phyloP scores from a whole-genome alignment of 192 early-diverging fungal genomes.

The Pilobolus umbonatus region DNA sequence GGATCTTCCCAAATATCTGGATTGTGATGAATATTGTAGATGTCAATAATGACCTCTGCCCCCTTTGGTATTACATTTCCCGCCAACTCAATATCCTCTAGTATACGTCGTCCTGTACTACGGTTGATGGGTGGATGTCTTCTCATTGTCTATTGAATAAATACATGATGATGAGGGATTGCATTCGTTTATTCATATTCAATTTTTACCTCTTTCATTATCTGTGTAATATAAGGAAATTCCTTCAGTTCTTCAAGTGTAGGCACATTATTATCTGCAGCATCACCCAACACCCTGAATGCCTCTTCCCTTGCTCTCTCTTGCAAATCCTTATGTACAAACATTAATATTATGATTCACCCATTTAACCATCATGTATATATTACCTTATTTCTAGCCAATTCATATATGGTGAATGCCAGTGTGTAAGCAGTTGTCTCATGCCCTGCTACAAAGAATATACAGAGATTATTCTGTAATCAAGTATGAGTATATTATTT shows the following conservation, averaged over 20 bases:
- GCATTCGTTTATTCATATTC: too few species aligned
- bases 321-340: constrained; percentile 46
- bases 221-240: constrained; percentile 44
- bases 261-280: constrained; percentile 41
- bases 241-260: constrained; percentile 47
- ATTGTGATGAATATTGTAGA: constrained; percentile 13
- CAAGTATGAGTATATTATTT: not conserved
- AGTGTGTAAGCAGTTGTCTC: constrained; percentile 56
- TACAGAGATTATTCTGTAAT: constrained; percentile 12
- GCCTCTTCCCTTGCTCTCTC: constrained; percentile 50
- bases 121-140: not conserved
- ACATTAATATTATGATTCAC: too few species aligned
- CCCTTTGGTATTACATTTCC: constrained; percentile 25
- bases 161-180: too few species aligned
- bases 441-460: constrained; percentile 53
- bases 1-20: constrained; percentile 33
- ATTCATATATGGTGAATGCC: constrained; percentile 40
- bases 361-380: too few species aligned
- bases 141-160: not conserved
- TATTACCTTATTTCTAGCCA: constrained; percentile 37
- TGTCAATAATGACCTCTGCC: constrained; percentile 6
- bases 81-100: constrained; percentile 22
- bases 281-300: constrained; percentile 46
- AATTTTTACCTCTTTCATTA: constrained; percentile 57
- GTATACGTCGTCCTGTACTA: not conserved